A percentile compares a stretch with the other conserved stretches of the same genome.
These are phyloP conservation scores for Cichorium intybus DNA, from an alignment of 140 eudicot species.

Conservation along the genomic window DNA sequence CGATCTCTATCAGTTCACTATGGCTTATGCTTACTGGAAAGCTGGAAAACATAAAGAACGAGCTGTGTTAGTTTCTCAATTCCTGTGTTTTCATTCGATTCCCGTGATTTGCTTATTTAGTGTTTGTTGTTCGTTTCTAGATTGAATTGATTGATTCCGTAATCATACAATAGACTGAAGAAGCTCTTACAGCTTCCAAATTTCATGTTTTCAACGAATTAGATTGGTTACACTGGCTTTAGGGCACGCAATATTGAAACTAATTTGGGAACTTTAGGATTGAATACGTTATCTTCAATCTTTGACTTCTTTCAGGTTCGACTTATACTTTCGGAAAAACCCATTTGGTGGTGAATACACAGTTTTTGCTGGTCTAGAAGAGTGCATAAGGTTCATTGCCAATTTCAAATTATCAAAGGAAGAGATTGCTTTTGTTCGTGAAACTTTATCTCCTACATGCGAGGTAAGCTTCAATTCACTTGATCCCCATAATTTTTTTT, in stretches of 20 bases:
- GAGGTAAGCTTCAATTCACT: slow-evolving; percentile 54
- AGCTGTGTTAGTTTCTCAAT: slow-evolving; percentile 62
- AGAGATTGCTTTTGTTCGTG: slow-evolving; percentile 63
- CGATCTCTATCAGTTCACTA: slow-evolving; percentile 94
- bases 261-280: slow-evolving; percentile 7
- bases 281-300: slow-evolving; percentile 16
- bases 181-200: background rate
- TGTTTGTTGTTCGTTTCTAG: background rate
- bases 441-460: slow-evolving; percentile 66
- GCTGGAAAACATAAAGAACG: slow-evolving; percentile 92
- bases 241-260: background rate
- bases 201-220: no score
- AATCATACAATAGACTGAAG: background rate
- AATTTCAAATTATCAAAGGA: slow-evolving; percentile 70
- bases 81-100: background rate
- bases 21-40: slow-evolving; percentile 99
- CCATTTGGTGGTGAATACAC: slow-evolving; percentile 97
- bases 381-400: slow-evolving; percentile 88
- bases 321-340: slow-evolving; percentile 76
- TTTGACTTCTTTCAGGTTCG: slow-evolving; percentile 66
- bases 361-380: slow-evolving; percentile 92
- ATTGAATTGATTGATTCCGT: background rate
- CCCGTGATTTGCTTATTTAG: background rate
- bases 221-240: background rate
- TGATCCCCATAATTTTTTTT: background rate